Evolutionary conservation across 108 stramenopile genomes (phyloP), one percentile per base, ranked within the genome.

Genomic region (Pseudonitzschia multistriata): DNA sequence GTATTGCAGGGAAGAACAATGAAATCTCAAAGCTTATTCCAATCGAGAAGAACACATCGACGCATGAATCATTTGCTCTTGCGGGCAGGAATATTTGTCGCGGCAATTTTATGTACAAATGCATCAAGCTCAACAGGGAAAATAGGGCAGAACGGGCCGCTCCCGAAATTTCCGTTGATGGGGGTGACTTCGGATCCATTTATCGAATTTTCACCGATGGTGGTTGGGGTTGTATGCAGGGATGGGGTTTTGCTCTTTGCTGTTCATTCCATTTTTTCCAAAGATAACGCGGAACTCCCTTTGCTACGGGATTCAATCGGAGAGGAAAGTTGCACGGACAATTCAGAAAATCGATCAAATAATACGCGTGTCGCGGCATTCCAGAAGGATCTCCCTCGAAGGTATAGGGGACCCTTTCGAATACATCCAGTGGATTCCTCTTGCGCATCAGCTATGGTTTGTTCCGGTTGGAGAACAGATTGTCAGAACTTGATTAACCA

Each of bases 401-500:
- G 53, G 4, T 79, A 80, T 42, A 71, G 84, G 17, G 90, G 87
- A 42, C 86, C 90, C 31, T 81, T 87, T 45, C 76, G 90, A 64
- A 88, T 91, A 22, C 72, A 83, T 63, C 57, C 70, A 17, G 39
- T 88, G 3, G 77, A 88, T 69, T 48, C 66, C 7, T 77, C 72
- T 19, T 79, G 87, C 29, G 82, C 86, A 67, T 30, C 48, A 29
- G 73, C 81, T 33, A 33, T 91, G 56, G 70, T 85, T 15, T 81
- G 83, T 56, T 79, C 85, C 21, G 90, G 90, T 35, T 91, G 90
- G 90, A 73, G 90, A 47, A 78, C 90, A 5, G 87, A 91, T 78
- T 78, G 84, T 27, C 79, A 84, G 60, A 30, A 53, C 10, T 49
- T 91, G 65, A 71, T 77, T 5, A 70, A 79, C 42, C 74, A 76